Evolutionary conservation across 116 monocot genomes (phyloP).

Genomic region (Trichopus zeylanicus): DNA sequence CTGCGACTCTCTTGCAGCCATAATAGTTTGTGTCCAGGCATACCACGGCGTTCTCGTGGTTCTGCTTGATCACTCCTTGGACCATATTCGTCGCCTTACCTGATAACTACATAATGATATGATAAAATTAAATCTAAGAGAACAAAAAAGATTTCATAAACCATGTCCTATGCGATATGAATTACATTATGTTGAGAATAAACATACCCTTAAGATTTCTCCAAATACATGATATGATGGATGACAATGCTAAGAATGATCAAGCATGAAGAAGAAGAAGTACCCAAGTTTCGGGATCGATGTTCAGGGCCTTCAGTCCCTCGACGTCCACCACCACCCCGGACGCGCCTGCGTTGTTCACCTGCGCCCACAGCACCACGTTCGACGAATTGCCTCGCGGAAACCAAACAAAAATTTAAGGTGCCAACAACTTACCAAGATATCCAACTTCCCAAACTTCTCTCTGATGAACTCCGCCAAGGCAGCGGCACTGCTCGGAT

Average conservation of each 20-base stretch:
- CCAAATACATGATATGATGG: no score
- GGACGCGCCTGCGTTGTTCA: constrained; percentile 57
- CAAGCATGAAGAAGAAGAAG: background rate
- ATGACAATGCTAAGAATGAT: background rate
- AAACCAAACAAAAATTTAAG: background rate
- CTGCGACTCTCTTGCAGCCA: constrained; percentile 48
- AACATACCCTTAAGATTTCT: no score
- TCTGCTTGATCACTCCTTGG: constrained; percentile 33
- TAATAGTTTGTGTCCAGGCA: constrained; percentile 69
- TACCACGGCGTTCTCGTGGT: constrained; percentile 26
- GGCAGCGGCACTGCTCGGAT: constrained; percentile 20
- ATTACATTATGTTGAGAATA: no score
- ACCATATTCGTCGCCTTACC: constrained; percentile 48
- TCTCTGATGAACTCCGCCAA: constrained; percentile 27
- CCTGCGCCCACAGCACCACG: constrained; percentile 9
- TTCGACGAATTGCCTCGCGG: background rate
- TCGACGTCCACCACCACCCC: constrained; percentile 47
- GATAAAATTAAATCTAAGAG: no score
- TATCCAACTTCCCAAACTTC: constrained; percentile 63
- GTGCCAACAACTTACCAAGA: constrained; percentile 27
- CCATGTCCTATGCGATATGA: background rate
- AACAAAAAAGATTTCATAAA: background rate
- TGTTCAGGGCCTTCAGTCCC: constrained; percentile 48
- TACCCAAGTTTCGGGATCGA: constrained; percentile 53
- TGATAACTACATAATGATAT: constrained; percentile 39